Conservation (phyloP, 345 rosid species). For the Pugionium cornutum region DNA sequence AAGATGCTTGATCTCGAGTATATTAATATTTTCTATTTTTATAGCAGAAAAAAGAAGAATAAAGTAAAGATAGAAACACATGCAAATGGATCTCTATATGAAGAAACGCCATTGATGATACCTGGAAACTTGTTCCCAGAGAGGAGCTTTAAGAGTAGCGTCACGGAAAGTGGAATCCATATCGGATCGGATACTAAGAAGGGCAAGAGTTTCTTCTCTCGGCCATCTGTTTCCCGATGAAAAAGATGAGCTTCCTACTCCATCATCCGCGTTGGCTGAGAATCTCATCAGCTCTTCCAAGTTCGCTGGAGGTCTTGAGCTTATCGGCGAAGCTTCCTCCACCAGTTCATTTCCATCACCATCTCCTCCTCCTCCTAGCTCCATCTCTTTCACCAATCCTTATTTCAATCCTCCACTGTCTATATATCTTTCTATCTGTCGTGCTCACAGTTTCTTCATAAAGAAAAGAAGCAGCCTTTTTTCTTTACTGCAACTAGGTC, state of each 20-base stretch:
- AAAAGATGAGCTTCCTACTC: slow-evolving; percentile 42
- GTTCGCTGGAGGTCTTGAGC: slow-evolving; percentile 83
- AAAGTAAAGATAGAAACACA: slow-evolving; percentile 48
- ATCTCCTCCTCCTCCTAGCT: slow-evolving; percentile 43
- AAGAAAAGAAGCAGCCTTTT: slow-evolving; percentile 26
- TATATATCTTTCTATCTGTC: slow-evolving; percentile 10
- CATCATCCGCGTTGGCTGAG: slow-evolving; percentile 46
- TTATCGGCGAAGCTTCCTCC: slow-evolving; percentile 86
- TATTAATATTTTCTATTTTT: background rate
- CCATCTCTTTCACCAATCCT: slow-evolving; percentile 49
- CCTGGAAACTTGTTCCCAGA: slow-evolving; percentile 96
- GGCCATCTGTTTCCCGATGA: slow-evolving; percentile 81
- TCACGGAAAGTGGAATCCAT: slow-evolving; percentile 84
- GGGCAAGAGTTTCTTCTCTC: slow-evolving; percentile 81
- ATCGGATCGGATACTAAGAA: slow-evolving; percentile 81
- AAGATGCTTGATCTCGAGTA: slow-evolving; percentile 40
- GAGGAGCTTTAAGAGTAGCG: slow-evolving; percentile 83
- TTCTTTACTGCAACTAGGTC: slow-evolving; percentile 35
- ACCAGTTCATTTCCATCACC: slow-evolving; percentile 49
- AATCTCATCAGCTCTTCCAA: slow-evolving; percentile 62
- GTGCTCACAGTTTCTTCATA: slow-evolving; percentile 20
- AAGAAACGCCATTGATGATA: slow-evolving; percentile 29
- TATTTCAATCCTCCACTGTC: slow-evolving; percentile 1
- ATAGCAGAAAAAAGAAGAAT: background rate
- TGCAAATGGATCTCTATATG: slow-evolving; percentile 52